These are phyloP conservation scores for Toxicodendron radicans DNA, from an alignment of 345 rosid genomes.

Conservation along the genomic window DNA sequence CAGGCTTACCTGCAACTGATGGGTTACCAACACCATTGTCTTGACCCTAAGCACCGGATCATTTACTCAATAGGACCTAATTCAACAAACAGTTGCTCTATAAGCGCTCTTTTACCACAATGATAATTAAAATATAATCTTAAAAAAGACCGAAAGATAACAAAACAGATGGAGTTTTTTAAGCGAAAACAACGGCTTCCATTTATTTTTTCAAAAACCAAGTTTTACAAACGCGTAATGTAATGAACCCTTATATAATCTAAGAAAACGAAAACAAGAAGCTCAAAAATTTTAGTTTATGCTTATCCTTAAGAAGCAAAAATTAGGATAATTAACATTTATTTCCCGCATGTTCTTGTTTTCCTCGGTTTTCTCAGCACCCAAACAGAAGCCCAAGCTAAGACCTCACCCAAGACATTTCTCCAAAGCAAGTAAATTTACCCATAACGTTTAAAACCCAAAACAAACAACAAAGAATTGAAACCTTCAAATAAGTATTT, in stretches of 20 bases:
- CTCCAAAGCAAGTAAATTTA: neutral
- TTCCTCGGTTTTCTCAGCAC: slow-evolving; percentile 8
- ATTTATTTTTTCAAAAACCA: neutral
- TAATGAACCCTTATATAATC: neutral
- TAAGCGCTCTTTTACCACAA: slow-evolving; percentile 3
- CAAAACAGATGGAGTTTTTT: neutral
- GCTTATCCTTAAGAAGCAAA: neutral
- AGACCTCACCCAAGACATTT: neutral
- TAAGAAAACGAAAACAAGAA: neutral
- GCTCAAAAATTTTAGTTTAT: neutral
- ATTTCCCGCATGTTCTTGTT: neutral
- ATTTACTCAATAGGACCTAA: slow-evolving; percentile 55
- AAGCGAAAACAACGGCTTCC: neutral
- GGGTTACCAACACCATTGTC: slow-evolving; percentile 88
- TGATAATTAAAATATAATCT: neutral
- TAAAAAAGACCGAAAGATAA: neutral
- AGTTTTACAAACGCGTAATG: neutral
- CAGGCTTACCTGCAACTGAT: slow-evolving; percentile 74
- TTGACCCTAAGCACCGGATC: slow-evolving; percentile 51
- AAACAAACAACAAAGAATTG: neutral
- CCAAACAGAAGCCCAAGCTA: neutral
- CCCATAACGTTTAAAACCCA: neutral
- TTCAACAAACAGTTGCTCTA: slow-evolving; percentile 26
- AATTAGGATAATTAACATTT: neutral
- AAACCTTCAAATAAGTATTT: neutral